Conservation (phyloP, 257 asterid species). For the Solanum chaucha region DNA sequence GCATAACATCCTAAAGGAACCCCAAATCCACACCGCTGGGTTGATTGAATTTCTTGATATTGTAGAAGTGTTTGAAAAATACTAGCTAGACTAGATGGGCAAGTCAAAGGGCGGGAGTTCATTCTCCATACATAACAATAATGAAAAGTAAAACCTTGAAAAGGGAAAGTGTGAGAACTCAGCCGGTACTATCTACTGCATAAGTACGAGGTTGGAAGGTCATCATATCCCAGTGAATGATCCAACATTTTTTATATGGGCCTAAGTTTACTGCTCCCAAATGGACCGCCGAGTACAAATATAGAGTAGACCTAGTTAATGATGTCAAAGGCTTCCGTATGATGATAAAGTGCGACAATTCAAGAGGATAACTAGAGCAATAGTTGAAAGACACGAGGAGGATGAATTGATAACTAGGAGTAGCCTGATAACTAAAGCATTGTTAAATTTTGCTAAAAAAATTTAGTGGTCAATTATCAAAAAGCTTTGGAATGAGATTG, state of each 20-base stretch:
- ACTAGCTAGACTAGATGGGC: not conserved
- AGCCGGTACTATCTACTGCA: not conserved
- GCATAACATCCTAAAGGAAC: not conserved
- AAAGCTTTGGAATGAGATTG: not conserved
- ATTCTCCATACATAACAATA: not conserved
- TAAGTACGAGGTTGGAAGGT: not conserved
- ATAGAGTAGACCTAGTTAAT: not conserved
- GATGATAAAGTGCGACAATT: too few species aligned
- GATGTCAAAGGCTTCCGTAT: too few species aligned
- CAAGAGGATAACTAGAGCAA: too few species aligned
- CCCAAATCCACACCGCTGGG: not conserved
- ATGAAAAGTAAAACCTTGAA: not conserved
- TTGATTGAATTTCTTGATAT: too few species aligned
- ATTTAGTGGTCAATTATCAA: not conserved
- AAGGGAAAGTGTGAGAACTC: not conserved
- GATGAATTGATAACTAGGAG: not conserved
- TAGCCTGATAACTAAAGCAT: not conserved
- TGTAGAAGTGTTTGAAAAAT: too few species aligned
- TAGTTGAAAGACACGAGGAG: not conserved
- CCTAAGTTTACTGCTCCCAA: not conserved
- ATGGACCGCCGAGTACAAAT: too few species aligned
- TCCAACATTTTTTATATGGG: too few species aligned
- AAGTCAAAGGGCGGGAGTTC: not conserved
- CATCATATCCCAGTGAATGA: not conserved
- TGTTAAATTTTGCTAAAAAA: rapidly evolving